Conservation (phyloP, 345 rosid genomes). For the Trapa incisa region DNA sequence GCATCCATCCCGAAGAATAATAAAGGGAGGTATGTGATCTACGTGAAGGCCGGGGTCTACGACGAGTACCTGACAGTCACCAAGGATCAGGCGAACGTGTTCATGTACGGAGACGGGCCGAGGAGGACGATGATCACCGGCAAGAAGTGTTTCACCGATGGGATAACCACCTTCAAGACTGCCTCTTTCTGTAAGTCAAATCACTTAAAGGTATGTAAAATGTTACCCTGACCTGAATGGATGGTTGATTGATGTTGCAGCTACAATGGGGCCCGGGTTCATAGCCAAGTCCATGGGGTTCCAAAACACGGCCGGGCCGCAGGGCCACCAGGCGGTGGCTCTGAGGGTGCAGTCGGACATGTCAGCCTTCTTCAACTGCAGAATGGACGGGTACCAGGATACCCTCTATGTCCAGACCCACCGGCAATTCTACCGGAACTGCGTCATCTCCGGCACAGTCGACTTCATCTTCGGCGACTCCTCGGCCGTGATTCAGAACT, state of each 20-base stretch:
- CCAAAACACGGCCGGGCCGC: slow-evolving; percentile 39
- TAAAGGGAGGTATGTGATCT: slow-evolving; percentile 36
- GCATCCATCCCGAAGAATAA: slow-evolving; percentile 24
- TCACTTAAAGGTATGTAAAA: background rate
- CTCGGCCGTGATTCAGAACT: slow-evolving; percentile 32
- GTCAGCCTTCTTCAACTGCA: slow-evolving; percentile 40
- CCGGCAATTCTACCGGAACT: slow-evolving; percentile 44
- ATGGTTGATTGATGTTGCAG: slow-evolving; percentile 15
- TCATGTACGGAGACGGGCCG: slow-evolving; percentile 68
- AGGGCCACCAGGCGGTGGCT: slow-evolving; percentile 50
- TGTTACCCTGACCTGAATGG: too few relatives aligned
- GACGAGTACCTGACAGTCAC: slow-evolving; percentile 29
- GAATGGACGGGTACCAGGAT: slow-evolving; percentile 46
- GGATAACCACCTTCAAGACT: slow-evolving; percentile 35
- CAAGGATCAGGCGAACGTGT: slow-evolving; percentile 37
- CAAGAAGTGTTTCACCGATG: slow-evolving; percentile 24
- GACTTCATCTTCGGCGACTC: slow-evolving; percentile 48
- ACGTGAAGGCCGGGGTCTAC: slow-evolving; percentile 60
- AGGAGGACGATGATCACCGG: slow-evolving; percentile 48
- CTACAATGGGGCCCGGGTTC: slow-evolving; percentile 26
- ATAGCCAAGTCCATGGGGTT: slow-evolving; percentile 41
- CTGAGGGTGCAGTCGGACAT: slow-evolving; percentile 32
- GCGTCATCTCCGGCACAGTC: slow-evolving; percentile 41
- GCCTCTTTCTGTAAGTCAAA: slow-evolving; percentile 31
- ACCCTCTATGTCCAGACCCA: slow-evolving; percentile 34